These are phyloP conservation scores for Didymella exigua DNA, from an alignment of 2,329 filamentous ascomycete genomes.

Conservation along the genomic window DNA sequence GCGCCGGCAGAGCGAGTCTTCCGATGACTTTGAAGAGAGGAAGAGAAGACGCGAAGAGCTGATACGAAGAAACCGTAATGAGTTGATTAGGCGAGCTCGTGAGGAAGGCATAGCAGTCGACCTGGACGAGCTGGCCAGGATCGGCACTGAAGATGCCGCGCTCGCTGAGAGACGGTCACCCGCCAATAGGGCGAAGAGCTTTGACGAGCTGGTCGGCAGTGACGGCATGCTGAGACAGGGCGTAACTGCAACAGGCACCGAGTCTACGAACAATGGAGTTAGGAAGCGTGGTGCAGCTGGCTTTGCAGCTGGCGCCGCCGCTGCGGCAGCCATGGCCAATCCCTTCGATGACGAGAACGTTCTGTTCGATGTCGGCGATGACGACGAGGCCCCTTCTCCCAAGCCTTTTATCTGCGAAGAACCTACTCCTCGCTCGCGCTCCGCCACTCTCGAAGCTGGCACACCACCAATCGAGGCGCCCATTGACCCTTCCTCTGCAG, in stretches of 20 bases:
- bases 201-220: constrained; percentile 49
- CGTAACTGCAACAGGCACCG: constrained; percentile 32
- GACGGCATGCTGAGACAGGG: constrained; percentile 47
- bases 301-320: constrained; percentile 48
- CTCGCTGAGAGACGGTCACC: constrained; percentile 25
- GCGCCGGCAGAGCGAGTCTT: constrained; percentile 42
- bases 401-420: constrained; percentile 37
- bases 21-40: constrained; percentile 41
- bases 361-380: constrained; percentile 50
- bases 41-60: constrained; percentile 40
- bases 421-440: constrained; percentile 14
- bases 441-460: constrained; percentile 36
- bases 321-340: constrained; percentile 45
- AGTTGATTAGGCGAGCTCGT: constrained; percentile 43
- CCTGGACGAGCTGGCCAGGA: constrained; percentile 46
- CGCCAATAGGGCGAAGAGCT: constrained; percentile 38
- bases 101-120: constrained; percentile 51
- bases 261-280: constrained; percentile 23
- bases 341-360: constrained; percentile 54
- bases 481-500: neutral
- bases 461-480: constrained; percentile 10
- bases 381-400: constrained; percentile 39
- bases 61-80: constrained; percentile 42
- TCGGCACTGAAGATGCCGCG: constrained; percentile 40
- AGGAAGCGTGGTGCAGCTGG: constrained; percentile 43